phyloP scores from a whole-genome alignment of 176 grass and related monocot species.

The Oryza longistaminata region DNA sequence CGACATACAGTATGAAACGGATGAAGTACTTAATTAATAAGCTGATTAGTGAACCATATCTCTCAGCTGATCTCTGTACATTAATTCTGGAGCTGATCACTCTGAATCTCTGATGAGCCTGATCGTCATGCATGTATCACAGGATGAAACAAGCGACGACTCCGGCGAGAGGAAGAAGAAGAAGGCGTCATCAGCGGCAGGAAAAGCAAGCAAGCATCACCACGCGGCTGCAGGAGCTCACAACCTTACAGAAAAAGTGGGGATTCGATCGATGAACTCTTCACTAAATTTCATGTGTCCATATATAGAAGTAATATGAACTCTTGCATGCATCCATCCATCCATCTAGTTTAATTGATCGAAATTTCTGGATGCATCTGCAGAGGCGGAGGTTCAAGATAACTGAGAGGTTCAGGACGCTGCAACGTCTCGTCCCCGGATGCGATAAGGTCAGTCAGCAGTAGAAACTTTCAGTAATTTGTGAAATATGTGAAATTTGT shows the following conservation, averaged over 20 bases:
- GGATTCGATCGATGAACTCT: too few species aligned
- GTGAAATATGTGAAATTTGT: too few species aligned
- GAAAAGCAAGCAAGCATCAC: neutral
- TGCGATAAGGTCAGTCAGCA: neutral
- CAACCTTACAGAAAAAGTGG: constrained; percentile 9
- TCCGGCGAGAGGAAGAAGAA: neutral
- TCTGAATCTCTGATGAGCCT: neutral
- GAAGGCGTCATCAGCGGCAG: neutral
- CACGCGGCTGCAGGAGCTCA: neutral
- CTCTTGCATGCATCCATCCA: too few species aligned
- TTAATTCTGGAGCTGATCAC: neutral
- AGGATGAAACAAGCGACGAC: neutral
- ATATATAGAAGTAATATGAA: too few species aligned
- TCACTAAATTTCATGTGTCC: neutral
- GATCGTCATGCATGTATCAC: too few species aligned
- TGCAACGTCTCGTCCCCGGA: neutral
- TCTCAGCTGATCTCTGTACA: too few species aligned
- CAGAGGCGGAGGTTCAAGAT: constrained; percentile 22
- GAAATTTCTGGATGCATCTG: neutral
- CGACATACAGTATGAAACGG: too few species aligned
- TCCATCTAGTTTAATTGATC: too few species aligned
- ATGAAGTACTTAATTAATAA: too few species aligned
- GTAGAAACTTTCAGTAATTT: neutral
- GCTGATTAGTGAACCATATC: too few species aligned
- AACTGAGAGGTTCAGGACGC: neutral